Percentiles rank a stretch among this genome's conserved stretches.
These are phyloP conservation scores for Psilocybe cubensis DNA, from an alignment of 768 basidiomycete species.

Conservation along the genomic window DNA sequence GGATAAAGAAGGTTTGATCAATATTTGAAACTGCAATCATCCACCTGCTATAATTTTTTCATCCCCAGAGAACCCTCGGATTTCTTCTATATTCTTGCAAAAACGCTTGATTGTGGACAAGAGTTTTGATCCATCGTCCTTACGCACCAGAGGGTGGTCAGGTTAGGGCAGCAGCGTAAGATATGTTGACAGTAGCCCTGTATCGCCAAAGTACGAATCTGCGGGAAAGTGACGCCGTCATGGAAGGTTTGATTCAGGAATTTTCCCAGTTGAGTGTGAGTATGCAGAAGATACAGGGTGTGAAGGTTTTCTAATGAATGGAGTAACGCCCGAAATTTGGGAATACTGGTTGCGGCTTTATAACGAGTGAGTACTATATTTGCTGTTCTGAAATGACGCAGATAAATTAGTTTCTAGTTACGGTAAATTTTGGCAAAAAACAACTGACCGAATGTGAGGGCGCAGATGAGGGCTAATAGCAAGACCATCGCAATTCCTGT, in stretches of 20 bases:
- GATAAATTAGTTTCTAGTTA: background rate
- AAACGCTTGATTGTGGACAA: slow-evolving; percentile 22
- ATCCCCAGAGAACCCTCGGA: slow-evolving; percentile 21
- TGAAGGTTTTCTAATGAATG: slow-evolving; percentile 30
- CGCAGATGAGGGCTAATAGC: slow-evolving; percentile 7
- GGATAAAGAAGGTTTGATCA: background rate
- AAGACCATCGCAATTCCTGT: slow-evolving; percentile 18
- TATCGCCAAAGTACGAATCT: slow-evolving; percentile 27
- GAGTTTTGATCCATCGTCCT: slow-evolving; percentile 27
- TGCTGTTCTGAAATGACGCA: slow-evolving; percentile 19
- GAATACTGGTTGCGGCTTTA: slow-evolving; percentile 23
- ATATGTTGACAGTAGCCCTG: slow-evolving; percentile 33
- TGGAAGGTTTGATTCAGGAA: slow-evolving; percentile 26
- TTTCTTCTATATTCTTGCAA: slow-evolving; percentile 27
- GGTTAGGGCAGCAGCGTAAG: slow-evolving; percentile 30
- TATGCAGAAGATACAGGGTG: slow-evolving; percentile 33
- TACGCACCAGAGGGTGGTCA: slow-evolving; percentile 25
- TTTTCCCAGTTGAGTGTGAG: slow-evolving; percentile 34
- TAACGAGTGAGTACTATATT: slow-evolving; percentile 33
- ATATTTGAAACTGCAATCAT: background rate
- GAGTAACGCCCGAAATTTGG: slow-evolving; percentile 28
- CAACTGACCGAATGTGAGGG: slow-evolving; percentile 13
- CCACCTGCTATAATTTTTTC: slow-evolving; percentile 24
- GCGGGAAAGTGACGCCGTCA: slow-evolving; percentile 19
- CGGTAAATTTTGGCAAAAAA: background rate